phyloP scores from a whole-genome alignment of 257 asterid genomes.

The Lycium ferocissimum region DNA sequence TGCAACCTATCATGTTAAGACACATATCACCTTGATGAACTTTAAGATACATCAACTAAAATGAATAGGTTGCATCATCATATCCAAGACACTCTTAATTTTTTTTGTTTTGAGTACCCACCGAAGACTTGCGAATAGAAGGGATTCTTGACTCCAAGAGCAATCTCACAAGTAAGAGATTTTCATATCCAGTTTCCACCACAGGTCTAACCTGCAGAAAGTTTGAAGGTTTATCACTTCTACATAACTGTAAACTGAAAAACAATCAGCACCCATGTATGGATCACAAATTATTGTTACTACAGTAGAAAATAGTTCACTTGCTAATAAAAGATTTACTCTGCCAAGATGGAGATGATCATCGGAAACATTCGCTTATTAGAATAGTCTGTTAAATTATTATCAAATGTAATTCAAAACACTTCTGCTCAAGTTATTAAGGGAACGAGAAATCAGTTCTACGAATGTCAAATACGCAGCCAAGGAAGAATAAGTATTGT shows the following conservation, averaged over 20 bases:
- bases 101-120: conserved; percentile 51
- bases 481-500: background rate
- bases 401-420: background rate
- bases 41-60: conserved; percentile 32
- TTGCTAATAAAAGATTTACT: conserved; percentile 9
- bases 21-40: conserved; percentile 31
- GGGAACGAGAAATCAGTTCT: background rate
- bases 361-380: background rate
- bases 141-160: conserved; percentile 75
- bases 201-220: conserved; percentile 90
- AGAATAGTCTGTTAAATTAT: background rate
- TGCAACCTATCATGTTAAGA: conserved; percentile 65
- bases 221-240: conserved; percentile 34
- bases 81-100: background rate
- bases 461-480: background rate
- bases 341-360: background rate
- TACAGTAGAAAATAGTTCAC: background rate
- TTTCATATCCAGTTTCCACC: conserved; percentile 96
- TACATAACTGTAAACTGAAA: background rate
- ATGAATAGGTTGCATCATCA: conserved; percentile 19
- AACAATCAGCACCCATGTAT: background rate
- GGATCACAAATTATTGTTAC: background rate
- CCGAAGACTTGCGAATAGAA: conserved; percentile 80
- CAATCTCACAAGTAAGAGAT: conserved; percentile 86
- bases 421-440: background rate